These are phyloP conservation scores for Xylariaceae sp. DNA, from an alignment of 2,329 filamentous ascomycete genomes.

Conservation along the genomic window DNA sequence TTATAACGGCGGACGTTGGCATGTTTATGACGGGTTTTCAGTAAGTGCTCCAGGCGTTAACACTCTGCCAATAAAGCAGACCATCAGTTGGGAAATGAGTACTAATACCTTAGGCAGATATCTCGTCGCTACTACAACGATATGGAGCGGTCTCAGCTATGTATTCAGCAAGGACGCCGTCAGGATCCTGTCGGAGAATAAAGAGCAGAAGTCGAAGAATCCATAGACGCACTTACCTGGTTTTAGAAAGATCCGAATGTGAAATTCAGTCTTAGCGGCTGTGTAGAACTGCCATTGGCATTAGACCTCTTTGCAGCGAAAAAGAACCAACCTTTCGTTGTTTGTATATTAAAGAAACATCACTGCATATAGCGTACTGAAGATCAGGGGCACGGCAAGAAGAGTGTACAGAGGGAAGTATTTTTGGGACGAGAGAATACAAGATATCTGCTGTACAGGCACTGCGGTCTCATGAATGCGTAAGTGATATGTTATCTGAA, in stretches of 20 bases:
- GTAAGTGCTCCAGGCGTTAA: too few relatives aligned
- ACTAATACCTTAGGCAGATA: slow-evolving; percentile 64
- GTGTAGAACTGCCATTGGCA: neutral
- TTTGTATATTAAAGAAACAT: slow-evolving; percentile 2
- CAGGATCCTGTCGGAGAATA: slow-evolving; percentile 69
- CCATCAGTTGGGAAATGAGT: neutral
- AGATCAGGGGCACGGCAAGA: too few relatives aligned
- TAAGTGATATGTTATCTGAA: too few relatives aligned
- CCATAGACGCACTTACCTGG: neutral
- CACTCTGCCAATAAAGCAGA: too few relatives aligned
- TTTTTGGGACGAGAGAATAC: too few relatives aligned
- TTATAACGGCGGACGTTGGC: slow-evolving; percentile 66
- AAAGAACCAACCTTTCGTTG: neutral
- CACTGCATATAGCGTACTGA: neutral
- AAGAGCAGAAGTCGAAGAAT: slow-evolving; percentile 30
- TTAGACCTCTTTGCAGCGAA: neutral
- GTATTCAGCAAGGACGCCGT: slow-evolving; percentile 90
- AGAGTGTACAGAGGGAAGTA: too few relatives aligned
- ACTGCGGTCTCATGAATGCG: too few relatives aligned
- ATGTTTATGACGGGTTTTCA: slow-evolving; percentile 65
- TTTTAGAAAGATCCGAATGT: neutral
- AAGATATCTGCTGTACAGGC: too few relatives aligned
- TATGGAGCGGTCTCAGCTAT: slow-evolving; percentile 95
- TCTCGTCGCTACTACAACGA: slow-evolving; percentile 83
- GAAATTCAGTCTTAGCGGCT: neutral